Evolutionary conservation across 2,329 filamentous ascomycete species (phyloP).

Genomic region (Phialemoniopsis sp.): DNA sequence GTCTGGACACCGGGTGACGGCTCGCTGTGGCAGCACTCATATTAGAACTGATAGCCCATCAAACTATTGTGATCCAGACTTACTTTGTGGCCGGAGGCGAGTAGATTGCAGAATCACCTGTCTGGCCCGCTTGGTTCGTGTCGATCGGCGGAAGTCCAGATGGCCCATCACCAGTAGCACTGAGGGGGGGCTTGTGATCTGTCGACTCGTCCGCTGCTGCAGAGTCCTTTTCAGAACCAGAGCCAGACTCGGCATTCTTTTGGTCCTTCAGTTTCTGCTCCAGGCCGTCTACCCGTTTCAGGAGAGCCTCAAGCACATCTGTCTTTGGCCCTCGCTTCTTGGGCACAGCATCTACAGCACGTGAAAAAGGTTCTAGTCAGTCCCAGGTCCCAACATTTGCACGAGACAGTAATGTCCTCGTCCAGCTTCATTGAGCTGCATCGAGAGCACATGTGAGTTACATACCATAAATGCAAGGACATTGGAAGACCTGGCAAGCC

Average conservation of each 20-base stretch:
- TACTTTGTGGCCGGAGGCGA: constrained; percentile 36
- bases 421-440: neutral
- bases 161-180: too few species aligned
- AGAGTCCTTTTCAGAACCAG: constrained; percentile 12
- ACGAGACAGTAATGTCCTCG: neutral
- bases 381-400: neutral
- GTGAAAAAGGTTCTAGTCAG: neutral
- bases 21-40: constrained; percentile 28
- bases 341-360: constrained; percentile 68
- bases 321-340: constrained; percentile 91
- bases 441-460: constrained; percentile 4
- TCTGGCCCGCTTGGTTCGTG: constrained; percentile 23
- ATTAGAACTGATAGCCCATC: neutral
- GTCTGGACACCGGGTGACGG: constrained; percentile 44
- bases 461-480: constrained; percentile 82
- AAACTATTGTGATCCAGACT: constrained; percentile 4
- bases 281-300: constrained; percentile 81
- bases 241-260: constrained; percentile 35
- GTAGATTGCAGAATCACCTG: constrained; percentile 33
- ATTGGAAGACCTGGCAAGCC: constrained; percentile 85
- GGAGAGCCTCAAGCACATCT: constrained; percentile 77
- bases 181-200: constrained; percentile 25
- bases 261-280: constrained; percentile 71
- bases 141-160: constrained; percentile 33
- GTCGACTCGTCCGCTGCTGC: constrained; percentile 12